Base-by-base conservation (phyloP, 2,329 filamentous ascomycete genomes). In the Tolypocladium ophioglossoides region DNA sequence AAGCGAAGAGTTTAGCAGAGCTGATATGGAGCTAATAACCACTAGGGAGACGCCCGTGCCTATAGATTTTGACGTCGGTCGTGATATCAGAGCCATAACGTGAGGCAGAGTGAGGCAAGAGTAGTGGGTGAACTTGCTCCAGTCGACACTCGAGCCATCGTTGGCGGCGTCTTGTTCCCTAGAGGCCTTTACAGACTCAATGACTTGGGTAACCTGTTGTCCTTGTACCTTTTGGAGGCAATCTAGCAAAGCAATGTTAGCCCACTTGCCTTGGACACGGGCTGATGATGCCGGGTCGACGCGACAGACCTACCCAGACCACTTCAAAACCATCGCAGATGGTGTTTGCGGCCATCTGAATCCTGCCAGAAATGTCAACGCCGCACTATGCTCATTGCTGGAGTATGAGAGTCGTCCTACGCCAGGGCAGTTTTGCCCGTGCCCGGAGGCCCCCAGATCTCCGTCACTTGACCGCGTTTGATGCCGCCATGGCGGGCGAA, bases 391-490 rank as follows among this genome's bases (percentile, higher is more conserved):
- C 47, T 14, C 9, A 20, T 14, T 18, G 12, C 8, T 8, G 12
- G 27, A 48, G 4, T 34, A 14, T 20, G 27, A 32, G 27, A n/a
- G 35, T n/a, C 16, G 32, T 49, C 82, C 72, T 76, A 92, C 87
- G 85, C 87, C 61, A 96, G 74, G 14, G 86, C 78, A 4, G 90
- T 95, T 75, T 95, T 96, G 34, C 91, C 92, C 30, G 82, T 82
- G 2, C 91, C 91, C 10, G 89, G 86, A 12, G 91, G 90, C 0
- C 92, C 92, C 80, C 89, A 95, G 51, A 96, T 73, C 69, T 97
- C 92, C 4, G 87, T 88, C 44, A 96, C 78, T 67, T 90, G 87
- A 16, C 91, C 89, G 54, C 84, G 82, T 56, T 79, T 79, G 50
- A 95, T 75, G 4, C 90, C 91, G 20, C 79, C 77, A 53, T 57